Evolutionary conservation across 1,284 basidiomycete species (phyloP).

Genomic region (Polyporus tsugae): DNA sequence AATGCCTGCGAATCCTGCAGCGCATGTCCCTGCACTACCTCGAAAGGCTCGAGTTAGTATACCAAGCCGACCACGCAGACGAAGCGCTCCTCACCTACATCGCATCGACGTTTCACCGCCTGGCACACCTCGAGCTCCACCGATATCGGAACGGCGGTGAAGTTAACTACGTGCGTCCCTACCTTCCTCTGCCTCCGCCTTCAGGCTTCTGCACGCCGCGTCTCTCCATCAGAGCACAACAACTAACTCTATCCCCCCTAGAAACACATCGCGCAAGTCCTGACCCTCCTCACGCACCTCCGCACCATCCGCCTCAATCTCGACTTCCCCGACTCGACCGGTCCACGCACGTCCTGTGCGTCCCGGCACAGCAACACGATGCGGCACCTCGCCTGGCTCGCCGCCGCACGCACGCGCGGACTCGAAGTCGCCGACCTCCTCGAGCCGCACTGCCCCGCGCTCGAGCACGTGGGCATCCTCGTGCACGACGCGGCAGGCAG

Average conservation of each 20-base stretch:
- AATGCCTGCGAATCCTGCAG: conserved; percentile 17
- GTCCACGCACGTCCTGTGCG: conserved; percentile 9
- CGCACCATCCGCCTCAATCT: conserved; percentile 11
- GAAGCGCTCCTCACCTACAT: conserved; percentile 22
- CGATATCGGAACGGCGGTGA: conserved; percentile 8
- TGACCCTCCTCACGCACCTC: neutral
- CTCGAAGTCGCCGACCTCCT: conserved; percentile 11
- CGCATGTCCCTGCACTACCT: conserved; percentile 15
- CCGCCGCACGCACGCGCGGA: conserved; percentile 2
- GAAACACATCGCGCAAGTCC: conserved; percentile 8
- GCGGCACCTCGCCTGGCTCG: conserved; percentile 10
- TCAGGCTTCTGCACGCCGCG: neutral
- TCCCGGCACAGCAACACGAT: neutral
- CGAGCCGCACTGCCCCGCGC: conserved; percentile 12
- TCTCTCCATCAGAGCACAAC: neutral
- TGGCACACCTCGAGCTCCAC: conserved; percentile 20
- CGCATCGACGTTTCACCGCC: conserved; percentile 9
- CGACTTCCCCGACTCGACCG: conserved; percentile 17
- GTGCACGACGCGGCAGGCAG: conserved; percentile 17
- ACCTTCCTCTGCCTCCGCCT: neutral
- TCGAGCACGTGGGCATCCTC: conserved; percentile 13
- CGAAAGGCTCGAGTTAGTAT: conserved; percentile 16
- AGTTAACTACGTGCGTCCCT: conserved; percentile 16
- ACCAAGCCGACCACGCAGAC: conserved; percentile 15
- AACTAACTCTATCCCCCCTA: neutral